Conservation (phyloP, 306 rosid species). For the Hippophae rhamnoides region DNA sequence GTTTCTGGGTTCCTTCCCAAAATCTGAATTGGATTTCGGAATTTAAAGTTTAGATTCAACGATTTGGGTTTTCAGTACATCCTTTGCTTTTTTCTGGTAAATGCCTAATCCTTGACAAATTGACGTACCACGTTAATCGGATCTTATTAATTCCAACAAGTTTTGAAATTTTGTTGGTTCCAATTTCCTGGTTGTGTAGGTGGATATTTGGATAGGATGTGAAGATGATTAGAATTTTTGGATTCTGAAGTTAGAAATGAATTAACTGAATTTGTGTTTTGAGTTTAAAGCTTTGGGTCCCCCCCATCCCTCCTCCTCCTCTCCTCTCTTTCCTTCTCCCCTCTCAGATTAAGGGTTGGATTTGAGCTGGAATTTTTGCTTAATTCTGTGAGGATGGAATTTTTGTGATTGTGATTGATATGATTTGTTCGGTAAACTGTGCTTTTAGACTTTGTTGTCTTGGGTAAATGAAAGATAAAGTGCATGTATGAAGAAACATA, state of each 20-base stretch:
- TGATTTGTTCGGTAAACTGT: background rate
- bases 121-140: background rate
- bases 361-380: slow-evolving; percentile 10
- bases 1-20: background rate
- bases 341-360: background rate
- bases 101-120: background rate
- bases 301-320: no score
- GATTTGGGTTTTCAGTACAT: background rate
- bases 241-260: background rate
- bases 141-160: background rate
- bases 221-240: background rate
- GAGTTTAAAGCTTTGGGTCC: no score
- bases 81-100: slow-evolving; percentile 2
- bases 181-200: background rate
- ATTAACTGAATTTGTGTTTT: no score
- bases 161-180: background rate
- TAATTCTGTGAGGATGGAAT: background rate
- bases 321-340: no score
- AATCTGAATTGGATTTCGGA: slow-evolving; percentile 2
- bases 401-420: background rate
- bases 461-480: no score
- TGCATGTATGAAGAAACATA: no score
- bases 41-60: background rate
- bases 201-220: background rate
- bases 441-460: no score